These are phyloP conservation scores for Theileria annulata DNA, from an alignment of 169 alveolate genomes.

Conservation along the genomic window DNA sequence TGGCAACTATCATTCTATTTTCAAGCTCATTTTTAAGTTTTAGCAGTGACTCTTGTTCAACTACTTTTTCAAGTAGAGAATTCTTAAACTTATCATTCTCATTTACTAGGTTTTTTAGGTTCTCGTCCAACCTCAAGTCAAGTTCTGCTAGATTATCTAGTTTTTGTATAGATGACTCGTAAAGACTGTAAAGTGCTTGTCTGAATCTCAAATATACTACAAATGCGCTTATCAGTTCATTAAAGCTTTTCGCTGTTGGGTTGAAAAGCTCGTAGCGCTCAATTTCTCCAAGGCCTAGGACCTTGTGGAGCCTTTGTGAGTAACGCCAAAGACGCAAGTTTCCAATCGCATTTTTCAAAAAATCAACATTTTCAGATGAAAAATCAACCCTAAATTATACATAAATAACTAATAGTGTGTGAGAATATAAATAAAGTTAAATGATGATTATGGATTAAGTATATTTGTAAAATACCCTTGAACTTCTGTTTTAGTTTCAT, in stretches of 20 bases:
- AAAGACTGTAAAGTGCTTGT: slow-evolving; percentile 44
- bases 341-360: slow-evolving; percentile 48
- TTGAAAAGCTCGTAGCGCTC: slow-evolving; percentile 54
- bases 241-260: slow-evolving; percentile 59
- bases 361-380: slow-evolving; percentile 35
- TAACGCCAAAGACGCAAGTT: slow-evolving; percentile 65
- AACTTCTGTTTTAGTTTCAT: slow-evolving; percentile 30
- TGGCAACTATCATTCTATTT: slow-evolving; percentile 32
- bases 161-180: slow-evolving; percentile 35
- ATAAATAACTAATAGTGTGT: not conserved
- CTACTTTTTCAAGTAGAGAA: slow-evolving; percentile 17
- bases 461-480: slow-evolving; percentile 40
- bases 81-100: slow-evolving; percentile 45
- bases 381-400: slow-evolving; percentile 27
- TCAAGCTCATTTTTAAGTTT: slow-evolving; percentile 36
- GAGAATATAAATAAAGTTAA: not conserved
- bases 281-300: slow-evolving; percentile 57
- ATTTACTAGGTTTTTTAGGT: slow-evolving; percentile 11
- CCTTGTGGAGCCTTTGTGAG: slow-evolving; percentile 55
- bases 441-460: not conserved
- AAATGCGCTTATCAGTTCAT: slow-evolving; percentile 46
- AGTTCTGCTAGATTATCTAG: slow-evolving; percentile 50
- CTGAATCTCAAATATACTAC: slow-evolving; percentile 56
- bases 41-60: slow-evolving; percentile 3
- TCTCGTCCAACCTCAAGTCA: slow-evolving; percentile 33